Conservation (phyloP, 441 rosid species). For the Gossypium lobatum region DNA sequence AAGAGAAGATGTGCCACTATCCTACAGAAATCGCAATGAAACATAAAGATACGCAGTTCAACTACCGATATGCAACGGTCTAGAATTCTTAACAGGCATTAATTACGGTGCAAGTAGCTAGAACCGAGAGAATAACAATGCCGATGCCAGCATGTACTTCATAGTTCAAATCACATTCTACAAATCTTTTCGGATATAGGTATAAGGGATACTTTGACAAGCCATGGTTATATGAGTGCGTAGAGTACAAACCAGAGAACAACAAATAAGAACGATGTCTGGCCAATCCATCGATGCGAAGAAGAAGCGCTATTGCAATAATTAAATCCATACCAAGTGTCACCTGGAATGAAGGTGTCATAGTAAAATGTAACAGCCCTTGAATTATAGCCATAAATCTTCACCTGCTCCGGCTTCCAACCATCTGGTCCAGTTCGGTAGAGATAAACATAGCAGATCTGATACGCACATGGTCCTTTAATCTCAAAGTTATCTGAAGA, state of each 20-base stretch:
- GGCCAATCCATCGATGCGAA: neutral
- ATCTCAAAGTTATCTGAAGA: conserved; percentile 60
- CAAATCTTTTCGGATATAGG: neutral
- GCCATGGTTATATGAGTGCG: neutral
- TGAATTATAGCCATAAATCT: conserved; percentile 40
- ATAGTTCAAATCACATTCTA: neutral
- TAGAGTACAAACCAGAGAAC: neutral
- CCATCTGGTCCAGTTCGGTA: conserved; percentile 57
- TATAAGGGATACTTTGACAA: neutral
- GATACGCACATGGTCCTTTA: conserved; percentile 54
- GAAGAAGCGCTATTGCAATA: conserved; percentile 27
- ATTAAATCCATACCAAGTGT: conserved; percentile 63
- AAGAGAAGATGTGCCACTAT: neutral
- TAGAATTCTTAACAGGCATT: neutral
- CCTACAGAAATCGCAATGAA: neutral
- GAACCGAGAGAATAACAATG: neutral
- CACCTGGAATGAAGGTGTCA: conserved; percentile 40
- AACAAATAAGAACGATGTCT: neutral
- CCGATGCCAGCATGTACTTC: neutral
- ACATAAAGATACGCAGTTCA: neutral
- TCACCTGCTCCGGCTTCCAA: conserved; percentile 59
- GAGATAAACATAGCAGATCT: conserved; percentile 56
- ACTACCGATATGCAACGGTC: neutral
- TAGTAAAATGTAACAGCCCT: conserved; percentile 45
- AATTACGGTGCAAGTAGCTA: neutral